Percentiles rank a stretch among this genome's conserved stretches.
Conservation (phyloP, 2,329 filamentous ascomycete species). For the Colletotrichum ledebouriae region DNA sequence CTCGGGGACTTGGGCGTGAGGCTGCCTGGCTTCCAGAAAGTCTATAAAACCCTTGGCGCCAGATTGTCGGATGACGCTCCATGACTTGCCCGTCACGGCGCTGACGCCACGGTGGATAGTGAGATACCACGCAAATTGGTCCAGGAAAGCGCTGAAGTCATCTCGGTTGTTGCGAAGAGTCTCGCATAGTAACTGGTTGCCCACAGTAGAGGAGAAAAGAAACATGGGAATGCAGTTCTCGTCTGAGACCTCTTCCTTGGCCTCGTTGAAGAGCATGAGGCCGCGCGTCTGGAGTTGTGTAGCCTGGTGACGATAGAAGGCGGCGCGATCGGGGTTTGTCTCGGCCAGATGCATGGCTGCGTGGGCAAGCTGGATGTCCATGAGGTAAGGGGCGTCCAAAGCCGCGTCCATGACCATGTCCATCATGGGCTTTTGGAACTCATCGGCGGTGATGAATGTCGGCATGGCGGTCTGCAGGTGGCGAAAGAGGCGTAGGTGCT, state of each 20-base stretch:
- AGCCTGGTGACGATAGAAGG: conserved; percentile 48
- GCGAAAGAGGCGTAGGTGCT: conserved; percentile 56
- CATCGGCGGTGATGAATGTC: conserved; percentile 43
- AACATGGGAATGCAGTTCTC: conserved; percentile 56
- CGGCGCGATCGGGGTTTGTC: conserved; percentile 42
- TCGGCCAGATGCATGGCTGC: conserved; percentile 54
- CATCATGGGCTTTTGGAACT: conserved; percentile 45
- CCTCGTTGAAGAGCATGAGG: conserved; percentile 49
- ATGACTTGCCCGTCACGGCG: conserved; percentile 52
- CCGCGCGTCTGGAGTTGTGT: conserved; percentile 49
- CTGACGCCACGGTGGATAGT: conserved; percentile 59
- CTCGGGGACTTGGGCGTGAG: conserved; percentile 48
- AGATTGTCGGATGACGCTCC: conserved; percentile 52
- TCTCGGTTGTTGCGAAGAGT: conserved; percentile 49
- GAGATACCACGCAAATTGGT: conserved; percentile 57
- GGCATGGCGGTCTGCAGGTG: conserved; percentile 50
- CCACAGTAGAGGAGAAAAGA: conserved; percentile 56
- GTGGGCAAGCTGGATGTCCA: conserved; percentile 54
- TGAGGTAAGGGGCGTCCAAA: conserved; percentile 52
- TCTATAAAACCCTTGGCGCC: conserved; percentile 48
- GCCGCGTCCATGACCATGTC: conserved; percentile 51
- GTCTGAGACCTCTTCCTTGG: conserved; percentile 44
- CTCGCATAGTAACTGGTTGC: conserved; percentile 39
- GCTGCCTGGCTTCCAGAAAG: conserved; percentile 43
- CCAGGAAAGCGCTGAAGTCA: conserved; percentile 56